A percentile compares a stretch with the other conserved stretches of the same genome.
These are phyloP conservation scores for Tylopilus vinaceipallidus DNA, from an alignment of 768 basidiomycete species.

Conservation along the genomic window DNA sequence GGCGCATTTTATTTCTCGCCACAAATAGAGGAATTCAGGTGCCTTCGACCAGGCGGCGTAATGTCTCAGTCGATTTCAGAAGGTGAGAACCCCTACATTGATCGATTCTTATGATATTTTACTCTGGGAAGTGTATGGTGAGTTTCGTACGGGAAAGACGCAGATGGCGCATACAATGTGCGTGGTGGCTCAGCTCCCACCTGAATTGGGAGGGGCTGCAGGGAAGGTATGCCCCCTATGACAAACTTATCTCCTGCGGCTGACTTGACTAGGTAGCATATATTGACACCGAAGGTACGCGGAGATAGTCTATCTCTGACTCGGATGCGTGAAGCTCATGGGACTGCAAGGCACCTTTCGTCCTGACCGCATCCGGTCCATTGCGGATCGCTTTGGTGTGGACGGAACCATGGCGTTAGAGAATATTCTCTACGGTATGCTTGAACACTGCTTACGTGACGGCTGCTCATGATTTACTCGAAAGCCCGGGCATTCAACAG, in stretches of 20 bases:
- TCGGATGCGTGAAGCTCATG: constrained; percentile 26
- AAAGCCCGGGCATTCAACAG: constrained; percentile 90
- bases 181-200: constrained; percentile 84
- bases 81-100: constrained; percentile 41
- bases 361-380: constrained; percentile 86
- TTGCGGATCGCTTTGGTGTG: constrained; percentile 94
- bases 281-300: constrained; percentile 79
- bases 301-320: neutral
- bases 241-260: constrained; percentile 1
- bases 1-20: neutral
- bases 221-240: constrained; percentile 59
- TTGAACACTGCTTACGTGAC: neutral
- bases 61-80: constrained; percentile 94
- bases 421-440: constrained; percentile 83
- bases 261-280: constrained; percentile 67
- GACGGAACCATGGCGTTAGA: constrained; percentile 83
- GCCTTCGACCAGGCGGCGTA: constrained; percentile 60
- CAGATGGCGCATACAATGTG: constrained; percentile 96
- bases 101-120: neutral
- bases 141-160: constrained; percentile 95
- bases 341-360: constrained; percentile 78
- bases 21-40: neutral
- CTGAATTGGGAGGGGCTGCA: constrained; percentile 85
- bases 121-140: constrained; percentile 73
- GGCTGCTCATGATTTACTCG: constrained; percentile 8